phyloP scores from a whole-genome alignment of 768 basidiomycete species.

The Pholiota molesta region DNA sequence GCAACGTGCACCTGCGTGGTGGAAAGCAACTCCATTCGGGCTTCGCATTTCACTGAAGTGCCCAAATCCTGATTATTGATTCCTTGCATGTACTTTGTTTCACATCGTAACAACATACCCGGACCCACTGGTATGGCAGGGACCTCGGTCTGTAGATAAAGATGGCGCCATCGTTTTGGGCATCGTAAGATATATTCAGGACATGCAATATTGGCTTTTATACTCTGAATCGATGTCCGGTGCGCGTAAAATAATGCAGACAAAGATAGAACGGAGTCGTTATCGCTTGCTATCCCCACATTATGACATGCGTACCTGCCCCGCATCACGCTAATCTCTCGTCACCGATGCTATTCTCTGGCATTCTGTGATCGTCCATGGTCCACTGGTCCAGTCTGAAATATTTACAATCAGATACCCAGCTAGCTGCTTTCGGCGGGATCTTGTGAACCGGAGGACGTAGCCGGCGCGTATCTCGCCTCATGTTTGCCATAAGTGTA shows the following conservation, averaged over 20 bases:
- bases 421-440: background rate
- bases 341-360: background rate
- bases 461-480: slow-evolving; percentile 24
- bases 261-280: background rate
- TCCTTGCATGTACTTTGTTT: background rate
- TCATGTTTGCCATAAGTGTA: slow-evolving; percentile 26
- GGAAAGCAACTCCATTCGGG: slow-evolving; percentile 2
- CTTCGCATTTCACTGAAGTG: background rate
- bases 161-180: background rate
- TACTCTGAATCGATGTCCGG: no score
- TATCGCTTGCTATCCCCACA: slow-evolving; percentile 16
- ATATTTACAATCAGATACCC: background rate
- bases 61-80: background rate
- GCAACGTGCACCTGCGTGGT: background rate
- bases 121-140: background rate
- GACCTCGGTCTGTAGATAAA: background rate
- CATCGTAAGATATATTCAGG: background rate
- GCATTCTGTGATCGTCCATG: background rate
- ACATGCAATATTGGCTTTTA: no score
- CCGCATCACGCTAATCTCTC: slow-evolving; percentile 17
- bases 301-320: slow-evolving; percentile 14
- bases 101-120: background rate
- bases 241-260: background rate
- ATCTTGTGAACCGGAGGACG: slow-evolving; percentile 1
- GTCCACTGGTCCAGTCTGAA: background rate